Evolutionary conservation across 129 eudicot species (phyloP).

Genomic region (Erigeron canadensis): DNA sequence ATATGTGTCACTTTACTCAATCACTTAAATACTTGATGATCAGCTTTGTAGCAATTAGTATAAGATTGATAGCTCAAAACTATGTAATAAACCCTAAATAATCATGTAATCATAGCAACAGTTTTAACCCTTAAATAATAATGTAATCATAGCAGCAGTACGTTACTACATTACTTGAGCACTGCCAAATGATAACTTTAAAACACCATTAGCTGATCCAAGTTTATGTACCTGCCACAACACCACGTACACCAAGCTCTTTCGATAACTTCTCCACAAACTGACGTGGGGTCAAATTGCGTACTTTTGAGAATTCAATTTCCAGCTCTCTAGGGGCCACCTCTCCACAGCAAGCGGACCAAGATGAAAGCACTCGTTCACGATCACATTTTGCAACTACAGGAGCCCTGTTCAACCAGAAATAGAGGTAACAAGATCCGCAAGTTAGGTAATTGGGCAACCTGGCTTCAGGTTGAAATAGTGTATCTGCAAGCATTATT

Average conservation of each 20-base stretch:
- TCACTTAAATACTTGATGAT: not conserved
- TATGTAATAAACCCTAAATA: not conserved
- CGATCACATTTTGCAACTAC: conserved; percentile 93
- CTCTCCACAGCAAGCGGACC: conserved; percentile 81
- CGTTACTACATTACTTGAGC: too few relatives aligned
- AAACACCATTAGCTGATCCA: not conserved
- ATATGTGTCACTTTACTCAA: not conserved
- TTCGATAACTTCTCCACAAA: conserved; percentile 84
- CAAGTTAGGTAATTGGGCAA: conserved; percentile 8
- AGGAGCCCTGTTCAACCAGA: conserved; percentile 66
- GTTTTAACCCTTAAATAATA: not conserved
- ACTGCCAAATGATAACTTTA: not conserved
- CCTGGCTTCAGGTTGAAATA: not conserved
- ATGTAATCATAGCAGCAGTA: too few relatives aligned
- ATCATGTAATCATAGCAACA: too few relatives aligned
- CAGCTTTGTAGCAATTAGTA: not conserved
- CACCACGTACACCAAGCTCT: conserved; percentile 89
- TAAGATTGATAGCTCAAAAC: not conserved
- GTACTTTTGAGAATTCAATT: conserved; percentile 76
- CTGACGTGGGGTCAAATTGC: conserved; percentile 72
- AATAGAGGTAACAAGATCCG: not conserved
- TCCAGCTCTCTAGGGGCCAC: conserved; percentile 63
- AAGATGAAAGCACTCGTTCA: conserved; percentile 76
- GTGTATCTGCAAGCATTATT: not conserved
- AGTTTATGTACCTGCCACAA: conserved; percentile 74